Conservation (phyloP, 257 asterid species). For the Ajuga chamaepitys region DNA sequence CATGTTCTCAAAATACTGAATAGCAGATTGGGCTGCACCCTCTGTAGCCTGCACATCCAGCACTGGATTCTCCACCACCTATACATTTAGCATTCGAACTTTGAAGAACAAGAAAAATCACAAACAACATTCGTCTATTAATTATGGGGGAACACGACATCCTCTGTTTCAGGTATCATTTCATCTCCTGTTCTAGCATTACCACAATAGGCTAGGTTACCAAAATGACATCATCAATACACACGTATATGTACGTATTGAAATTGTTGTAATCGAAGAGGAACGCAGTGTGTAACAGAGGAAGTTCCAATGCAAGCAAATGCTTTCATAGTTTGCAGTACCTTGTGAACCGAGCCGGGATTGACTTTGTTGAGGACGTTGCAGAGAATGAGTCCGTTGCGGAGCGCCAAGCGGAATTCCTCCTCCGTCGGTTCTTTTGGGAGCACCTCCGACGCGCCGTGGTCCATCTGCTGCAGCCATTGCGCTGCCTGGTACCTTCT, state of each 20-base stretch:
- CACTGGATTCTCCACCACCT: slow-evolving; percentile 90
- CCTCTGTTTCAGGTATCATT: not conserved
- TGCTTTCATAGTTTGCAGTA: not conserved
- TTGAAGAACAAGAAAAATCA: not conserved
- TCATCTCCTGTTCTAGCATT: not conserved
- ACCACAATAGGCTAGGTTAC: too few species aligned
- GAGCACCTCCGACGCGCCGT: slow-evolving; percentile 57
- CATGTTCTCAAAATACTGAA: slow-evolving; percentile 90
- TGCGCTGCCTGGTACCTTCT: slow-evolving; percentile 79
- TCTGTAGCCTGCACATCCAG: slow-evolving; percentile 67
- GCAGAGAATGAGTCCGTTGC: slow-evolving; percentile 96
- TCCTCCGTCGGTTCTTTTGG: slow-evolving; percentile 67
- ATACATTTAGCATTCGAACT: slow-evolving; percentile 2
- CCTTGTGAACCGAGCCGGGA: slow-evolving; percentile 90
- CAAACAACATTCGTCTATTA: not conserved
- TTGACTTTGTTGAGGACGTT: slow-evolving; percentile 93
- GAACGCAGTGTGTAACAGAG: not conserved
- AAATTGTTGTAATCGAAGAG: not conserved
- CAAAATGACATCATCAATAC: too few species aligned
- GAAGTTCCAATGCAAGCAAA: not conserved
- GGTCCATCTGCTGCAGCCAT: slow-evolving; percentile 89
- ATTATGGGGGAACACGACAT: not conserved
- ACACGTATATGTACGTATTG: not conserved
- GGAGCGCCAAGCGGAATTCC: slow-evolving; percentile 68
- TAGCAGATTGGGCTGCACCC: slow-evolving; percentile 94